These are phyloP conservation scores for Chlamydomonas incerta DNA, from an alignment of 139 green algal genomes.

Conservation along the genomic window DNA sequence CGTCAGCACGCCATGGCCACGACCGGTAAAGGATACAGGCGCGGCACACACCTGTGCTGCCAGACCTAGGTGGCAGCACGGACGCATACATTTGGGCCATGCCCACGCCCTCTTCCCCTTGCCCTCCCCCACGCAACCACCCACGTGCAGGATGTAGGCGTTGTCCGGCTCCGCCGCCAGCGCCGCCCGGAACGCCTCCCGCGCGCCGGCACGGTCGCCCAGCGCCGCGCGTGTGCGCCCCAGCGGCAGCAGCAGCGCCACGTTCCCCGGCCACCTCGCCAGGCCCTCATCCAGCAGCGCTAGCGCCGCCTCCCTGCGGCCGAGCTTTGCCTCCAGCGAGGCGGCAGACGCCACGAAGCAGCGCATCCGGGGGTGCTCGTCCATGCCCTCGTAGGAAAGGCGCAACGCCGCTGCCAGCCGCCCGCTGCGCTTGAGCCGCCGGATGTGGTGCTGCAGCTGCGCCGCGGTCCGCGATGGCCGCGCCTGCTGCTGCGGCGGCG, in stretches of 20 bases:
- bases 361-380: slow-evolving; percentile 30
- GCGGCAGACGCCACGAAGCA: slow-evolving; percentile 50
- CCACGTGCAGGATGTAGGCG: slow-evolving; percentile 51
- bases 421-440: slow-evolving; percentile 8
- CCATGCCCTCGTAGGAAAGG: slow-evolving; percentile 31
- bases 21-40: too few relatives aligned
- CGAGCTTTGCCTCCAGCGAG: slow-evolving; percentile 45
- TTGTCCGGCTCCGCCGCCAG: slow-evolving; percentile 29
- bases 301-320: slow-evolving; percentile 18
- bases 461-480: background rate
- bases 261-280: slow-evolving; percentile 33
- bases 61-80: too few relatives aligned
- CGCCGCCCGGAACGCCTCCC: slow-evolving; percentile 24
- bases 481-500: background rate
- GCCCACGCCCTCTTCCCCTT: too few relatives aligned
- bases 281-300: slow-evolving; percentile 12
- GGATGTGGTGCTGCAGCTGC: background rate
- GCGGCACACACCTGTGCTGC: too few relatives aligned
- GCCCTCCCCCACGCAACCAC: background rate
- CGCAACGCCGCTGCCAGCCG: slow-evolving; percentile 19
- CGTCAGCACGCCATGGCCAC: too few relatives aligned
- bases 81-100: too few relatives aligned
- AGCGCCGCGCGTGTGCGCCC: background rate
- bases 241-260: slow-evolving; percentile 30
- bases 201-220: slow-evolving; percentile 17